Conservation (phyloP, 768 basidiomycete genomes). For the Stropharia rugosoannulata region DNA sequence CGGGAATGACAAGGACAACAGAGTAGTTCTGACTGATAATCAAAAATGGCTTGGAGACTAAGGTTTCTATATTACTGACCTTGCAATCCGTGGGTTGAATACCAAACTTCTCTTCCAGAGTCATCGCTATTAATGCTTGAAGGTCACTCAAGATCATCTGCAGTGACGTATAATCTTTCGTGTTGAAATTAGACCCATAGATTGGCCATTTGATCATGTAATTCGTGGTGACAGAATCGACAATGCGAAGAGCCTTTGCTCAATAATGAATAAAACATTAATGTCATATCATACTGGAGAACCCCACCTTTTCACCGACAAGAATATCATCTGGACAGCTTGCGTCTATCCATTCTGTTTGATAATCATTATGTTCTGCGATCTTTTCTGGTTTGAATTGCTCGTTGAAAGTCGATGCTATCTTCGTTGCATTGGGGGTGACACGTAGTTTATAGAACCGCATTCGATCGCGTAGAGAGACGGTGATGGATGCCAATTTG, state of each 20-base stretch:
- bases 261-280: not conserved
- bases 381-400: conserved; percentile 87
- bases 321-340: conserved; percentile 48
- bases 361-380: conserved; percentile 78
- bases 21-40: conserved; percentile 78
- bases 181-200: conserved; percentile 80
- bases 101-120: conserved; percentile 59
- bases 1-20: conserved; percentile 86
- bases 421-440: conserved; percentile 65
- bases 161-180: conserved; percentile 67
- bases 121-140: conserved; percentile 61
- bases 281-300: not conserved
- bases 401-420: conserved; percentile 78
- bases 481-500: conserved; percentile 69
- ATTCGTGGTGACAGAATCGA: conserved; percentile 64
- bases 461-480: conserved; percentile 81
- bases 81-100: conserved; percentile 56
- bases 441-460: conserved; percentile 81
- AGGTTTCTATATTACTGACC: conserved; percentile 36
- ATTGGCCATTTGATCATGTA: conserved; percentile 86
- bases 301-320: conserved; percentile 68
- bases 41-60: not conserved
- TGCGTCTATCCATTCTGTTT: conserved; percentile 80
- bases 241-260: conserved; percentile 63
- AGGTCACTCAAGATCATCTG: conserved; percentile 79